Percentiles rank a stretch among this genome's conserved stretches.
These are phyloP conservation scores for Aspergillus affinis DNA, from an alignment of 495 filamentous ascomycete genomes.

Conservation along the genomic window DNA sequence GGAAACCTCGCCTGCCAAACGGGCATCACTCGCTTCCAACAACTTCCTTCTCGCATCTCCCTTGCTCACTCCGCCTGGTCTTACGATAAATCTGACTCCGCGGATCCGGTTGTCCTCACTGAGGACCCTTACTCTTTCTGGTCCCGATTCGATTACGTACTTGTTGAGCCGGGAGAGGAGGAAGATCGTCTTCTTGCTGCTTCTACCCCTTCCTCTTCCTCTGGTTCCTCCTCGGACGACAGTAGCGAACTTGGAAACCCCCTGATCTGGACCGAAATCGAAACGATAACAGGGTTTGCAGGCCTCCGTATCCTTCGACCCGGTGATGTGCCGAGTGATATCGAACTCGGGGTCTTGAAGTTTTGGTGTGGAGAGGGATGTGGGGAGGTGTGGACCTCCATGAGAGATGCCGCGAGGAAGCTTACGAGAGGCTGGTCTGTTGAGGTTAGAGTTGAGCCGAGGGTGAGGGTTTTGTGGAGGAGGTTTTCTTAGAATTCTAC, in stretches of 20 bases:
- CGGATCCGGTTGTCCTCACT: conserved; percentile 21
- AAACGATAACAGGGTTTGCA: conserved; percentile 66
- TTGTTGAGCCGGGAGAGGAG: conserved; percentile 62
- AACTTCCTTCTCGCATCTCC: conserved; percentile 27
- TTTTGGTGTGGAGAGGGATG: conserved; percentile 29
- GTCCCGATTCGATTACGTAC: conserved; percentile 75
- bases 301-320: conserved; percentile 67
- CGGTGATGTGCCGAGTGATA: conserved; percentile 34
- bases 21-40: conserved; percentile 84
- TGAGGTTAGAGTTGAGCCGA: conserved; percentile 42
- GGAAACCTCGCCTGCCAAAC: conserved; percentile 92
- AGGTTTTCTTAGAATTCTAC: conserved; percentile 10
- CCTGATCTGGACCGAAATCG: conserved; percentile 67
- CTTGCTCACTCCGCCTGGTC: conserved; percentile 33
- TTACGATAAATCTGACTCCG: conserved; percentile 57
- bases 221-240: no score
- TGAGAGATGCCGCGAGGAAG: conserved; percentile 12
- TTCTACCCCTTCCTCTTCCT: no score
- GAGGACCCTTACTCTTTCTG: conserved; percentile 68
- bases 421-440: conserved; percentile 44
- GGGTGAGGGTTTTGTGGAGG: conserved; percentile 36
- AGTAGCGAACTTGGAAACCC: conserved; percentile 25
- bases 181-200: conserved; percentile 35
- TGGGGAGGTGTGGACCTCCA: conserved; percentile 24
- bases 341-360: not conserved